Conservation (phyloP, 73 alveolate genomes). For the Paramecium caudatum region DNA sequence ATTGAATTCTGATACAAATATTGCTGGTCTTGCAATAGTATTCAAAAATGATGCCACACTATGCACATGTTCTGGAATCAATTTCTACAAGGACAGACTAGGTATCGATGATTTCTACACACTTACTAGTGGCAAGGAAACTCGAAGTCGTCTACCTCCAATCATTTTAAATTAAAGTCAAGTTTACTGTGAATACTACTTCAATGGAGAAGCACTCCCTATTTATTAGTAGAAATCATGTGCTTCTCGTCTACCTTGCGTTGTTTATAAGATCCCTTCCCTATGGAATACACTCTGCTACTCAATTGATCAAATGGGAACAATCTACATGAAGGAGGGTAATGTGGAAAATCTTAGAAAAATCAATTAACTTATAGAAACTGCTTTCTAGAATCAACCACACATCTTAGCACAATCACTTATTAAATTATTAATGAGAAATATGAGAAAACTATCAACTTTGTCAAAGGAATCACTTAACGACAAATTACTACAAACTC, state of each 20-base stretch:
- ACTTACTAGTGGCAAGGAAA: slow-evolving; percentile 82
- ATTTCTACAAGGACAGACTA: slow-evolving; percentile 88
- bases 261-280: slow-evolving; percentile 81
- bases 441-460: slow-evolving; percentile 43
- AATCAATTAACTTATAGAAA: slow-evolving; percentile 3
- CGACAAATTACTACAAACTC: slow-evolving; percentile 42
- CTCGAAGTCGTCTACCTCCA: slow-evolving; percentile 80
- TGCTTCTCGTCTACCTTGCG: slow-evolving; percentile 79
- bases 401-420: slow-evolving; percentile 18
- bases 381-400: slow-evolving; percentile 13
- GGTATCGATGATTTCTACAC: slow-evolving; percentile 84
- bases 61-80: slow-evolving; percentile 83
- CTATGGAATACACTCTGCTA: slow-evolving; percentile 82
- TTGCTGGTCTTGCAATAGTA: slow-evolving; percentile 82
- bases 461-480: background rate
- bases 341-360: slow-evolving; percentile 14
- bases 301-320: slow-evolving; percentile 74
- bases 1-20: background rate
- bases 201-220: slow-evolving; percentile 81
- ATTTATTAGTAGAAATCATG: slow-evolving; percentile 63
- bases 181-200: slow-evolving; percentile 81
- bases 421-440: slow-evolving; percentile 70
- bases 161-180: slow-evolving; percentile 81
- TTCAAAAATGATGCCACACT: slow-evolving; percentile 84
- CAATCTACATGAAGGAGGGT: slow-evolving; percentile 35